A percentile compares a stretch with the other conserved stretches of the same genome.
Evolutionary conservation across 2,329 filamentous ascomycete genomes (phyloP).

Genomic region (Hypocrella siamensis): DNA sequence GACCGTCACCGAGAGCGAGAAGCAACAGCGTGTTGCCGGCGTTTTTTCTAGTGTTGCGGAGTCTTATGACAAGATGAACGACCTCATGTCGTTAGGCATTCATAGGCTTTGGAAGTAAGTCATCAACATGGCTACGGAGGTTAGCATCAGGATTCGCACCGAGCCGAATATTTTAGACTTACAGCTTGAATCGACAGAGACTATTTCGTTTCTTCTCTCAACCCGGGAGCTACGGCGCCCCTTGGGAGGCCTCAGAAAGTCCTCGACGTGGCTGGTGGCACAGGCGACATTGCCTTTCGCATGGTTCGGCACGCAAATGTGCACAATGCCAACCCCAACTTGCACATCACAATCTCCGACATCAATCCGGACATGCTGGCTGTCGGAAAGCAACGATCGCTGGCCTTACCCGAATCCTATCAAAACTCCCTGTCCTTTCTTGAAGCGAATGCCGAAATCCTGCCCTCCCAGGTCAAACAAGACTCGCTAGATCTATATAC

Average conservation of each 20-base stretch:
- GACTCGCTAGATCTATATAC: slow-evolving; percentile 86
- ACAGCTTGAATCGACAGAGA: slow-evolving; percentile 34
- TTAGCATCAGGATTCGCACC: too few relatives aligned
- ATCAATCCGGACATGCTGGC: slow-evolving; percentile 93
- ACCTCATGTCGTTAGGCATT: slow-evolving; percentile 95
- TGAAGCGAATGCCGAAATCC: slow-evolving; percentile 75
- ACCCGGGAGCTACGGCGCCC: slow-evolving; percentile 52
- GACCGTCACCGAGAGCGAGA: slow-evolving; percentile 67
- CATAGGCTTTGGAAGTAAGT: slow-evolving; percentile 81
- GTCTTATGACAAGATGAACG: slow-evolving; percentile 97
- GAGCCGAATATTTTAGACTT: too few relatives aligned
- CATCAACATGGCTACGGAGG: too few relatives aligned
- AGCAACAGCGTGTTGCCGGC: slow-evolving; percentile 54
- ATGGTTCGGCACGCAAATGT: slow-evolving; percentile 81
- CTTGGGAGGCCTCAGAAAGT: slow-evolving; percentile 45
- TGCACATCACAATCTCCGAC: slow-evolving; percentile 80
- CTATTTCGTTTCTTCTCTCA: slow-evolving; percentile 82
- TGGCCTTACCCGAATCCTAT: slow-evolving; percentile 36
- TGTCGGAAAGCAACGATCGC: slow-evolving; percentile 69
- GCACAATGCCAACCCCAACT: slow-evolving; percentile 57
- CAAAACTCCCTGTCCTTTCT: slow-evolving; percentile 55
- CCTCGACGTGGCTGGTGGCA: slow-evolving; percentile 92
- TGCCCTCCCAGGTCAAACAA: slow-evolving; percentile 46
- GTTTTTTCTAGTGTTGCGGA: slow-evolving; percentile 94
- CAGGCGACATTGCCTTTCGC: slow-evolving; percentile 94